Conservation (phyloP, 106 monocot genomes). For the Apostasia shenzhenica region DNA sequence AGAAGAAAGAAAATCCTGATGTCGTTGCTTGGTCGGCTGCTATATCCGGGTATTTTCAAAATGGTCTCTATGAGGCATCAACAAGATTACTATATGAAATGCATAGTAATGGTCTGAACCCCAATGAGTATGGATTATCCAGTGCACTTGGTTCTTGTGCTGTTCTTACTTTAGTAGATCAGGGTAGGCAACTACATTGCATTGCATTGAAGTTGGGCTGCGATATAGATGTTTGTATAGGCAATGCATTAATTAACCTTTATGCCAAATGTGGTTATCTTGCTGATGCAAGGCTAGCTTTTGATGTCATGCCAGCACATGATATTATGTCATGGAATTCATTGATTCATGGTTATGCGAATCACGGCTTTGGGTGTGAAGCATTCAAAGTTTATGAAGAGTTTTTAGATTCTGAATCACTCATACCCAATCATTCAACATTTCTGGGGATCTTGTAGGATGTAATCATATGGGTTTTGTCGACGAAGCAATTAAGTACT, state of each 20-base stretch:
- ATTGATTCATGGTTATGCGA: conserved; percentile 54
- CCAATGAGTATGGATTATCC: conserved; percentile 60
- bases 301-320: conserved; percentile 37
- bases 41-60: conserved; percentile 66
- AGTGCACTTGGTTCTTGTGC: conserved; percentile 64
- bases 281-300: conserved; percentile 31
- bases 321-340: conserved; percentile 76
- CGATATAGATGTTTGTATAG: conserved; percentile 40
- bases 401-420: conserved; percentile 14
- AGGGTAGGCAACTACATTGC: conserved; percentile 66
- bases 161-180: conserved; percentile 41
- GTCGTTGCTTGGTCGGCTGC: conserved; percentile 47
- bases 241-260: conserved; percentile 67
- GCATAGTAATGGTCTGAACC: conserved; percentile 37
- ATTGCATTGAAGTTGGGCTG: conserved; percentile 54
- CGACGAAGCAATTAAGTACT: conserved; percentile 38
- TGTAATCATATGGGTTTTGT: conserved; percentile 52
- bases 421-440: conserved; percentile 48
- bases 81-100: conserved; percentile 29
- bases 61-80: conserved; percentile 38
- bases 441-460: conserved; percentile 49
- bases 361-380: conserved; percentile 30
- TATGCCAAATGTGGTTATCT: conserved; percentile 66
- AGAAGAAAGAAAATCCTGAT: conserved; percentile 31
- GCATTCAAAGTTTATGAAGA: conserved; percentile 25